These are phyloP conservation scores for Yamadazyma sp. DNA, from an alignment of 805 yeast species.

Conservation along the genomic window DNA sequence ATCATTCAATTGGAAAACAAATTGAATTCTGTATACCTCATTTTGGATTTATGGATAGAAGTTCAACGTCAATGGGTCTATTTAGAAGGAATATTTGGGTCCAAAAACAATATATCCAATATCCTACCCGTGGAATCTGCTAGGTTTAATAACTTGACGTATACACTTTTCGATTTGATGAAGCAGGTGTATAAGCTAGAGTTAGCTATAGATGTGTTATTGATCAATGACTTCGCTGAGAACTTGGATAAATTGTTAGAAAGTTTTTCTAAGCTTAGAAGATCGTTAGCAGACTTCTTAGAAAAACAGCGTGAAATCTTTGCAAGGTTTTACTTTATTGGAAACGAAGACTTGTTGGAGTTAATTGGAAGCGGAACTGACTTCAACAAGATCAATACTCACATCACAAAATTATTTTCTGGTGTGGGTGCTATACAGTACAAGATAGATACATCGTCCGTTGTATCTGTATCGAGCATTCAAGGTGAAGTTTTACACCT, in stretches of 20 bases:
- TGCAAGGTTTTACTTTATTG: conserved; percentile 83
- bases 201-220: conserved; percentile 54
- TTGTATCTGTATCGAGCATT: conserved; percentile 54
- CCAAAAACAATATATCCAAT: conserved; percentile 53
- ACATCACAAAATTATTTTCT: conserved; percentile 68
- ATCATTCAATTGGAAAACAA: conserved; percentile 54
- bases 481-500: conserved; percentile 62
- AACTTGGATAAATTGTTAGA: conserved; percentile 53
- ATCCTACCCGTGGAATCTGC: conserved; percentile 69
- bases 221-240: conserved; percentile 47
- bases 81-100: conserved; percentile 72
- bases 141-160: conserved; percentile 60
- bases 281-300: conserved; percentile 71
- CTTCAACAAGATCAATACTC: conserved; percentile 49
- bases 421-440: conserved; percentile 52
- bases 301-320: conserved; percentile 76
- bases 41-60: conserved; percentile 75
- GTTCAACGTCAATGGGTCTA: conserved; percentile 90
- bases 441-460: conserved; percentile 30
- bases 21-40: conserved; percentile 48
- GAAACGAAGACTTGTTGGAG: conserved; percentile 86
- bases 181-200: conserved; percentile 49
- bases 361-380: conserved; percentile 67
- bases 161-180: conserved; percentile 57
- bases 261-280: conserved; percentile 56